Evolutionary conservation across 306 rosid species (phyloP), one percentile per base, ranked within the genome.

Genomic region (Cucurbita ficifolia): DNA sequence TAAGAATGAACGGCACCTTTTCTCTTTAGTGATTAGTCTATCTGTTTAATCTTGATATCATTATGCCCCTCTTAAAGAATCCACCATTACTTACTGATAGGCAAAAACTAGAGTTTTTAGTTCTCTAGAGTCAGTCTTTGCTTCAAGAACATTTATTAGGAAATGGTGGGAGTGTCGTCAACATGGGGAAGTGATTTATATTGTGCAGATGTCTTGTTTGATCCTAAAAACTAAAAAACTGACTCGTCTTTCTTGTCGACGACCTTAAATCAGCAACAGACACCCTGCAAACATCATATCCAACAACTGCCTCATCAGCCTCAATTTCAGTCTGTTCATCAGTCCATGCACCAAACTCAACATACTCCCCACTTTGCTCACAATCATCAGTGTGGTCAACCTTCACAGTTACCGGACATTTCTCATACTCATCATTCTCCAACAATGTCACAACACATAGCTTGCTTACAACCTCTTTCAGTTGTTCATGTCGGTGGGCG

Each of bases 401-500:
- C 96, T 76, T 85, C 93, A 5, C 94, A 93, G 69, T 84, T 93
- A 35, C 74, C 93, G 55, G 97, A 89, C 70, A 86, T 94, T 50
- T 54, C 96, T 79, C 96, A 87, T 83, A 72, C 85, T 85, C 98
- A 90, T 80, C 98, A 87, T 76, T 80, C 94, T 13, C 83, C 88
- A 40, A 82, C 97, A 72, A 76, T 93, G 50, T 86, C 97, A 67
- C 98, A 87, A 79, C 96, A 90, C 80, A 84, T 94, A 67, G 83
- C 80, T 82, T 89, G 92, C 86, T 83, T 90, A 68, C 98, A 88
- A 73, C 86, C 89, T 42, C 84, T 88, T 52, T 36, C 94, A 5
- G 89, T 87, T 68, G 82, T 82, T 69, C 90, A 90, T 72, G 87
- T 87, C 75, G 98, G 96, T 62, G 96, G 96, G 51, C 95, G 95